Conservation (phyloP, 2,329 filamentous ascomycete species). For the Fusarium austroafricanum region DNA sequence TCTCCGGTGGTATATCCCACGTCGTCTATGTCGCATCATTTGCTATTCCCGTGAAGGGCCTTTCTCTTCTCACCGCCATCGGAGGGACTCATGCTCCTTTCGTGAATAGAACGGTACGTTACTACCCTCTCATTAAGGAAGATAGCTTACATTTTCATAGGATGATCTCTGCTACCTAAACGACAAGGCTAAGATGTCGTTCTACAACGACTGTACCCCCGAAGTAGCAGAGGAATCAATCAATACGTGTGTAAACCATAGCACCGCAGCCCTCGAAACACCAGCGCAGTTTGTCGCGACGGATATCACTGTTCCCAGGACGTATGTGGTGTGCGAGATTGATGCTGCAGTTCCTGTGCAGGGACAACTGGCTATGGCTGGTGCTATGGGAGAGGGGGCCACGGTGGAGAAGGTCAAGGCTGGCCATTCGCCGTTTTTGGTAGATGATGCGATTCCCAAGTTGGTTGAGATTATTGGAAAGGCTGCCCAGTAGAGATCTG, state of each 20-base stretch:
- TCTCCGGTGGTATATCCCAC: conserved; percentile 46
- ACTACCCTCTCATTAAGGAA: rapidly evolving
- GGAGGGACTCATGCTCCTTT: background rate
- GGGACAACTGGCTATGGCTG: conserved; percentile 41
- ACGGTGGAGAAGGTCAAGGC: background rate
- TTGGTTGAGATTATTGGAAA: conserved; percentile 3
- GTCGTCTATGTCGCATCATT: conserved; percentile 47
- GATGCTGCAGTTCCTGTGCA: conserved; percentile 37
- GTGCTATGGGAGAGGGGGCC: background rate
- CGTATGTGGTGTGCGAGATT: conserved; percentile 44
- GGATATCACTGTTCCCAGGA: conserved; percentile 41
- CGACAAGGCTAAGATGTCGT: background rate
- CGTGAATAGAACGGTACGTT: conserved; percentile 9
- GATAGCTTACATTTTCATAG: background rate
- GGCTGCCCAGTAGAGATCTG: background rate
- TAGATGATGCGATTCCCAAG: background rate
- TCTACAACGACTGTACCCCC: conserved; percentile 12
- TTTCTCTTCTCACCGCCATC: conserved; percentile 1
- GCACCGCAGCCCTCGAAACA: conserved; percentile 29
- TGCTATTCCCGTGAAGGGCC: conserved; percentile 28
- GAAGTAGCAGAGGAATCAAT: background rate
- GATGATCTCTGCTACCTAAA: conserved; percentile 14
- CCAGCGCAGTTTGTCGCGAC: conserved; percentile 33
- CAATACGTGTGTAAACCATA: conserved; percentile 21
- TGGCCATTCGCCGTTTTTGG: conserved; percentile 10